A percentile compares a stretch with the other conserved stretches of the same genome.
phyloP scores from a whole-genome alignment of 345 rosid genomes.

The Eucalyptus sp. region DNA sequence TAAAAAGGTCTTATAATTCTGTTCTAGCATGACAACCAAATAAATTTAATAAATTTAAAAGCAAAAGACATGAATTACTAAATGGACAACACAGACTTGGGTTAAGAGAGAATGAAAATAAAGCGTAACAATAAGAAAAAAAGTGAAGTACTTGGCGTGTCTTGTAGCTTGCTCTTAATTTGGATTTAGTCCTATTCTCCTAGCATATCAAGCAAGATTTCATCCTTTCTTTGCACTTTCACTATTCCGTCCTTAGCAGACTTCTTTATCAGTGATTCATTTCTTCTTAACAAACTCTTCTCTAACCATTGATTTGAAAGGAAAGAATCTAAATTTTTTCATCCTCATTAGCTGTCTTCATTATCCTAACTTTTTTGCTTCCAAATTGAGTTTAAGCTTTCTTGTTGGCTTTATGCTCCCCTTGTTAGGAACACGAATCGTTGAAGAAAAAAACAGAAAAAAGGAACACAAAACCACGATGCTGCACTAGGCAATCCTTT shows the following conservation, averaged over 20 bases:
- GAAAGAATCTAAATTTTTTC: background rate
- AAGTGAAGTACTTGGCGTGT: background rate
- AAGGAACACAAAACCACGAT: background rate
- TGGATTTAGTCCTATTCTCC: background rate
- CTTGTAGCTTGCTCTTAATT: background rate
- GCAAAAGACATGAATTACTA: background rate
- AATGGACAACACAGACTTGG: background rate
- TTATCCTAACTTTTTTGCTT: background rate
- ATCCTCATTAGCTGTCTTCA: background rate
- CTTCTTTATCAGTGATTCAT: background rate
- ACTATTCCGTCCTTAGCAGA: background rate
- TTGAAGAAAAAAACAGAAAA: background rate
- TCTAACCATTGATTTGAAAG: background rate
- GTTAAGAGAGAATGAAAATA: background rate
- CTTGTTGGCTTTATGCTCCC: background rate
- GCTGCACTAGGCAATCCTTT: background rate
- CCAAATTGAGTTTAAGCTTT: background rate
- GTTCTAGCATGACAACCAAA: background rate
- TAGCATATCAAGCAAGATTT: background rate
- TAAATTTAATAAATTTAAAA: too few species aligned
- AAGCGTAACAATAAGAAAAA: background rate
- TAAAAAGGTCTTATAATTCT: background rate
- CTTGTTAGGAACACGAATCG: background rate
- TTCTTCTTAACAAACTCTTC: background rate
- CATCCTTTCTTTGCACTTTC: background rate